Conservation (phyloP, 1,284 basidiomycete species). For the Moesziomyces aphidis region DNA sequence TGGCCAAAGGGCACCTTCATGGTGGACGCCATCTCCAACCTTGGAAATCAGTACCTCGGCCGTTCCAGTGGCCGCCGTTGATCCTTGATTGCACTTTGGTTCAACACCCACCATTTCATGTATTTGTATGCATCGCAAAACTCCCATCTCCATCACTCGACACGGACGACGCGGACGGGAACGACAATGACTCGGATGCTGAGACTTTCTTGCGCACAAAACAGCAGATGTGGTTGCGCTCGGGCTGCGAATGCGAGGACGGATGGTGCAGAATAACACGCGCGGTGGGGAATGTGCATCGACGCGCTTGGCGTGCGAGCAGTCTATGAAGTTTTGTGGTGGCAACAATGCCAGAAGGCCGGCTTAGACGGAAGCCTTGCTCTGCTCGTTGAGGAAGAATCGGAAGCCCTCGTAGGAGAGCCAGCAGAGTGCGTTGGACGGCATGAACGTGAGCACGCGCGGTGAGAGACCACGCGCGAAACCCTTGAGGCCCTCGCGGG, state of each 20-base stretch:
- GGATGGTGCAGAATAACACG: background rate
- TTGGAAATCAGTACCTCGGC: conserved; percentile 46
- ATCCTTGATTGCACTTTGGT: background rate
- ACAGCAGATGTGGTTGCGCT: background rate
- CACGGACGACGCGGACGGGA: background rate
- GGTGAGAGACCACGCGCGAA: conserved; percentile 90
- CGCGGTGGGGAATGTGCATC: background rate
- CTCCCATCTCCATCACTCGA: background rate
- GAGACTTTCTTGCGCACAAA: background rate
- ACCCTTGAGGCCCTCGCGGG: conserved; percentile 84
- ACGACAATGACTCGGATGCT: background rate
- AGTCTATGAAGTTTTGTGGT: background rate
- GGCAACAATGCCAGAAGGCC: background rate
- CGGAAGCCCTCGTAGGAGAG: conserved; percentile 71
- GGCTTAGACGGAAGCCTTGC: conserved; percentile 34
- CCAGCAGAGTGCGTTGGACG: conserved; percentile 97
- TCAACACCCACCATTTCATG: conserved; percentile 2
- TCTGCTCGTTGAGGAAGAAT: conserved; percentile 61
- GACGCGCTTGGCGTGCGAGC: background rate
- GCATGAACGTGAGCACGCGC: conserved; percentile 93
- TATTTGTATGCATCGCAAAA: conserved; percentile 13
- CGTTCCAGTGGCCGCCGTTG: conserved; percentile 28
- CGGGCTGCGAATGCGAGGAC: background rate
- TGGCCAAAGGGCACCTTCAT: conserved; percentile 49
- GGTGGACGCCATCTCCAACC: conserved; percentile 44